phyloP scores from a whole-genome alignment of 805 yeast species.

The Wickerhamomyces xylosicus region DNA sequence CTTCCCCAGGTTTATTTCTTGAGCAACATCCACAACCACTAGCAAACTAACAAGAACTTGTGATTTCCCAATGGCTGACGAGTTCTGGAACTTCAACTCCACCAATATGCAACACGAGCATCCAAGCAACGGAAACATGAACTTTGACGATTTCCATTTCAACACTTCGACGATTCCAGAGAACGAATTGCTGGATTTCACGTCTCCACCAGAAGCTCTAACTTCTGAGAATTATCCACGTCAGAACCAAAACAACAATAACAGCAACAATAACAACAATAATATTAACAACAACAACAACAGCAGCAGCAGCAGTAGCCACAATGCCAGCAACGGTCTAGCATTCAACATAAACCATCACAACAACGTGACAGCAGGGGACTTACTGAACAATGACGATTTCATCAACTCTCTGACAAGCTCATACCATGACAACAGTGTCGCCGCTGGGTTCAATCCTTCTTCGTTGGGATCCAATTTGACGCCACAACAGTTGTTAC shows the following conservation, averaged over 20 bases:
- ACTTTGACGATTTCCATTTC: constrained; percentile 17
- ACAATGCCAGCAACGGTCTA: constrained; percentile 1
- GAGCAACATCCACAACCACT: background rate
- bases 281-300: constrained; percentile 1
- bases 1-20: no score
- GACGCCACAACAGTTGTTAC: constrained; percentile 7
- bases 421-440: background rate
- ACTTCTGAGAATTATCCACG: constrained; percentile 2
- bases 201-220: constrained; percentile 6
- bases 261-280: constrained; percentile 2
- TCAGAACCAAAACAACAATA: no score
- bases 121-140: background rate
- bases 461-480: background rate
- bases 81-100: constrained; percentile 14
- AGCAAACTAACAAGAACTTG: no score
- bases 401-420: constrained; percentile 2
- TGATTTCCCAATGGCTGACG: constrained; percentile 14
- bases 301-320: background rate
- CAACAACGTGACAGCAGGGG: background rate
- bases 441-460: background rate
- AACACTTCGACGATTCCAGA: constrained; percentile 20
- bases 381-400: constrained; percentile 1
- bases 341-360: background rate
- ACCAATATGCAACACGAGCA: constrained; percentile 6
- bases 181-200: constrained; percentile 18